Evolutionary conservation across 208 protist genomes (phyloP).

Genomic region (Acanthamoeba lenticulata): DNA sequence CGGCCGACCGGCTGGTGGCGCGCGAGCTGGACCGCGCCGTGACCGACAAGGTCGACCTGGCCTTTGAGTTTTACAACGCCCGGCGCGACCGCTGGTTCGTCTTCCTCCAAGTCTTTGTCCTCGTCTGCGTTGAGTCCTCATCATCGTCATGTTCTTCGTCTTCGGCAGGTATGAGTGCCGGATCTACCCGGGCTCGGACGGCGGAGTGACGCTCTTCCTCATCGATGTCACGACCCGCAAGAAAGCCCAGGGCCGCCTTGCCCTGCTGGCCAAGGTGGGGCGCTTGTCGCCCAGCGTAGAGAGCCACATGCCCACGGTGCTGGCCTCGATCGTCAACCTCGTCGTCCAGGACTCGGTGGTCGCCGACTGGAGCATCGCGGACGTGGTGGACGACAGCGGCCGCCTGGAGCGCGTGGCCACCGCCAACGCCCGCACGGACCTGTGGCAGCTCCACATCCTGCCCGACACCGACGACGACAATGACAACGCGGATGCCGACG

Average conservation of each 20-base stretch:
- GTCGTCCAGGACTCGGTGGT: not conserved
- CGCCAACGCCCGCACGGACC: not conserved
- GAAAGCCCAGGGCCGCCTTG: not conserved
- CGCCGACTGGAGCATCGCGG: constrained; percentile 10
- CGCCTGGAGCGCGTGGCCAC: not conserved
- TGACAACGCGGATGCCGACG: no score
- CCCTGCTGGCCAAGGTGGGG: not conserved
- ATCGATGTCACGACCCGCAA: not conserved
- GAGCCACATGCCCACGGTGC: not conserved
- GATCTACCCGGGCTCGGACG: not conserved
- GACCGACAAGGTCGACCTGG: not conserved
- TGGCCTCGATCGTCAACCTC: not conserved
- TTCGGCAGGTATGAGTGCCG: not conserved
- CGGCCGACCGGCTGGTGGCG: not conserved
- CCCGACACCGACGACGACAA: not conserved
- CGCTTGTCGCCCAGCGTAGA: not conserved
- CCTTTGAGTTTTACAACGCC: constrained; percentile 6
- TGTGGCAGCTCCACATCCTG: not conserved
- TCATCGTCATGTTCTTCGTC: not conserved
- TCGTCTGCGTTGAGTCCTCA: not conserved
- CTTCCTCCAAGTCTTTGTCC: not conserved
- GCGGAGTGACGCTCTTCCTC: not conserved
- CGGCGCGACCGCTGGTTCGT: not conserved
- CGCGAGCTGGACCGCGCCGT: constrained; percentile 18
- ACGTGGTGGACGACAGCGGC: not conserved